Percentiles rank a stretch among this genome's conserved stretches.
Evolutionary conservation across 352 stramenopile species (phyloP).

Genomic region (Elongisporangium prolatum): DNA sequence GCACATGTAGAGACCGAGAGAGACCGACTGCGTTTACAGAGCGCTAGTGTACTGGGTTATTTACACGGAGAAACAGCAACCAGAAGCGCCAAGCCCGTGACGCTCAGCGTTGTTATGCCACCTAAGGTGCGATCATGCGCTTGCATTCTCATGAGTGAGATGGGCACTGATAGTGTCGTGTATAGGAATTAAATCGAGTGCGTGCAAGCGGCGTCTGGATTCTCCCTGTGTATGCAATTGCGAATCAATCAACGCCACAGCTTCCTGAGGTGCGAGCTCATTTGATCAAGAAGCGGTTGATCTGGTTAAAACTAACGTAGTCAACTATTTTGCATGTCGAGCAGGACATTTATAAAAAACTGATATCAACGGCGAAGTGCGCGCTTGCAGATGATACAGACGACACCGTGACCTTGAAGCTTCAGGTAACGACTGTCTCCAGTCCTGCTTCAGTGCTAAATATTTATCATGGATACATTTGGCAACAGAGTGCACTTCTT

Average conservation of each 20-base stretch:
- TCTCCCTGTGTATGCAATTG: conserved; percentile 20
- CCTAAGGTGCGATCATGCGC: background rate
- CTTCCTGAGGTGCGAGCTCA: conserved; percentile 5
- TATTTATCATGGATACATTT: background rate
- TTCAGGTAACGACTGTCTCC: conserved; percentile 16
- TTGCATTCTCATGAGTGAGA: background rate
- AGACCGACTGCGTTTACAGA: conserved; percentile 4
- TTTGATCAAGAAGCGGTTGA: background rate
- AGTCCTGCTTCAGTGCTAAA: background rate
- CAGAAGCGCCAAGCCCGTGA: conserved; percentile 5
- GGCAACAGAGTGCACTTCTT: conserved; percentile 19
- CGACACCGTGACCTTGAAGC: conserved; percentile 24
- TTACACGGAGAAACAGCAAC: conserved; percentile 21
- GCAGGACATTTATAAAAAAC: conserved; percentile 24
- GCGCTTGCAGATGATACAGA: conserved; percentile 31
- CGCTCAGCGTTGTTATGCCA: background rate
- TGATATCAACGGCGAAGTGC: conserved; percentile 22
- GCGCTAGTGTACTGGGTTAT: conserved; percentile 27
- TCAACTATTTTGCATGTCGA: background rate
- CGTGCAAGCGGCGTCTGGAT: conserved; percentile 24
- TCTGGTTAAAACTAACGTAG: background rate
- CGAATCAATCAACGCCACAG: conserved; percentile 3
- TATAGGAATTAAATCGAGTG: background rate
- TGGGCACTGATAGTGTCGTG: background rate
- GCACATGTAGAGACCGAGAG: conserved; percentile 1